A percentile compares a stretch with the other conserved stretches of the same genome.
phyloP scores from a whole-genome alignment of 768 basidiomycete genomes.

The Psilocybe cubensis region DNA sequence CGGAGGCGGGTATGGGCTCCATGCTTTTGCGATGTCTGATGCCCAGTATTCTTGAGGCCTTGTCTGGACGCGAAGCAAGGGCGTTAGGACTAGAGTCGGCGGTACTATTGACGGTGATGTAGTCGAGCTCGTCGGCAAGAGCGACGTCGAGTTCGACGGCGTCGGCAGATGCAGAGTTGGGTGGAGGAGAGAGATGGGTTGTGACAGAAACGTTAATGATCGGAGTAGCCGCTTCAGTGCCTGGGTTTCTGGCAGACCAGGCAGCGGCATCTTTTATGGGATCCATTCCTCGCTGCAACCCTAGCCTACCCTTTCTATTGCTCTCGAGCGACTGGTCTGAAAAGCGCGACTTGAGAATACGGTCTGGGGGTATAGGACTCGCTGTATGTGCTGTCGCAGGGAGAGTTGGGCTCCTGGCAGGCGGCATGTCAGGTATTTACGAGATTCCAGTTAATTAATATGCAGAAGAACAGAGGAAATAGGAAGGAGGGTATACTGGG shows the following conservation, averaged over 20 bases:
- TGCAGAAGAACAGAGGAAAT: constrained; percentile 11
- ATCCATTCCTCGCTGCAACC: constrained; percentile 26
- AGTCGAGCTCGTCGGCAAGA: constrained; percentile 76
- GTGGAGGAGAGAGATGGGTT: constrained; percentile 30
- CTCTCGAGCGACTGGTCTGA: constrained; percentile 51
- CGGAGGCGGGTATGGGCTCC: constrained; percentile 83
- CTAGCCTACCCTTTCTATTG: constrained; percentile 30
- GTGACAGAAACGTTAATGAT: constrained; percentile 56
- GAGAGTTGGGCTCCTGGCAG: constrained; percentile 32
- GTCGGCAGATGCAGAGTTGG: constrained; percentile 19
- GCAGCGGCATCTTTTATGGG: constrained; percentile 36
- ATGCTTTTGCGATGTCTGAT: constrained; percentile 76
- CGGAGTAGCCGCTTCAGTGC: constrained; percentile 37
- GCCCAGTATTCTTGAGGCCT: constrained; percentile 79
- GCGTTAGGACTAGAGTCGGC: constrained; percentile 35
- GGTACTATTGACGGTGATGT: constrained; percentile 54
- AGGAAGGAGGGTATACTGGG: constrained; percentile 19
- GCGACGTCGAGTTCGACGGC: constrained; percentile 40
- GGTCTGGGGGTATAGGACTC: constrained; percentile 41
- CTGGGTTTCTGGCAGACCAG: constrained; percentile 31
- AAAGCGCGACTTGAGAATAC: constrained; percentile 48
- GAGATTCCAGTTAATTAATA: constrained; percentile 19
- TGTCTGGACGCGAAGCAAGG: constrained; percentile 56
- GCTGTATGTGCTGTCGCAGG: constrained; percentile 41
- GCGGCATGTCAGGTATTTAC: constrained; percentile 24